phyloP scores from a whole-genome alignment of 176 grass and related monocot genomes.

The Ensete ventricosum region DNA sequence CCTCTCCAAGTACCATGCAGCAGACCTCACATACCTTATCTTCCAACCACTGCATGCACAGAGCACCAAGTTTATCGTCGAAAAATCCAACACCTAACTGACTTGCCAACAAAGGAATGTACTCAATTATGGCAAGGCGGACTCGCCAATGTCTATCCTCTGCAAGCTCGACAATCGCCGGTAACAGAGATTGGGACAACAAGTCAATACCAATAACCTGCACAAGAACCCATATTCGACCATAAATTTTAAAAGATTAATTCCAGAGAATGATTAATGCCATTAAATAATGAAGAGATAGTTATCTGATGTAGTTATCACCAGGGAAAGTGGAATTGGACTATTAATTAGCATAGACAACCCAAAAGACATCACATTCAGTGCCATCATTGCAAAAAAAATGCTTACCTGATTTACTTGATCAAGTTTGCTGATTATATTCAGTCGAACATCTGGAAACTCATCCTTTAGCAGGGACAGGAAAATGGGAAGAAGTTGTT shows the following conservation, averaged over 20 bases:
- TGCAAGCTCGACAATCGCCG: conserved; percentile 89
- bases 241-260: neutral
- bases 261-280: neutral
- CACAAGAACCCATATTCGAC: conserved; percentile 14
- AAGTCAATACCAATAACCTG: conserved; percentile 96
- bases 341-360: neutral
- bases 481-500: conserved; percentile 95
- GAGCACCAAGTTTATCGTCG: conserved; percentile 80
- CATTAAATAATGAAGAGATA: neutral
- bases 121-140: conserved; percentile 93
- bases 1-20: neutral
- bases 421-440: conserved; percentile 98
- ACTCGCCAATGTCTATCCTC: conserved; percentile 97
- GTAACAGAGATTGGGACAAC: conserved; percentile 82
- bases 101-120: conserved; percentile 82
- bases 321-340: no score
- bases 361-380: neutral
- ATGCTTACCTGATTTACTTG: conserved; percentile 77
- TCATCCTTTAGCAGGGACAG: conserved; percentile 96
- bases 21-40: conserved; percentile 60
- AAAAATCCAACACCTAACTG: conserved; percentile 92
- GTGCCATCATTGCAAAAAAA: neutral
- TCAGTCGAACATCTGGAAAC: conserved; percentile 95
- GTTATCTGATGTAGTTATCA: neutral
- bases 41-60: conserved; percentile 99